These are phyloP conservation scores for Ogataea trehaloabstinens DNA, from an alignment of 805 yeast genomes.

Conservation along the genomic window DNA sequence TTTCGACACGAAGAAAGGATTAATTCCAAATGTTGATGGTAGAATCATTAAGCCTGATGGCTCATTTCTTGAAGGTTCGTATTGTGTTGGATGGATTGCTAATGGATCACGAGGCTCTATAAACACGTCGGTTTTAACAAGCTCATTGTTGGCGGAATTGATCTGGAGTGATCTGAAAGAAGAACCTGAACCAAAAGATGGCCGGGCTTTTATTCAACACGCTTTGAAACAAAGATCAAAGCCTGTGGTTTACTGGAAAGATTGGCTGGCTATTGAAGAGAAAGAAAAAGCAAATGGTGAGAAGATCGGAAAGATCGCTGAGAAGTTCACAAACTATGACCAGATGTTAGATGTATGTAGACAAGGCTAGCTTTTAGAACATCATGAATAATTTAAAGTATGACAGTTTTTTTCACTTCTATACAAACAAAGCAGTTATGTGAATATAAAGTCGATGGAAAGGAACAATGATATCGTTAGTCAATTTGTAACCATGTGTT, in stretches of 20 bases:
- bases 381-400: neutral
- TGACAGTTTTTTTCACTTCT: constrained; percentile 9
- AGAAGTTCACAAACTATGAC: constrained; percentile 48
- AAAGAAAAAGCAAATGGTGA: constrained; percentile 52
- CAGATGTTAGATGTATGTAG: constrained; percentile 44
- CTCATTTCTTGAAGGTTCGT: constrained; percentile 46
- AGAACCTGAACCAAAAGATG: constrained; percentile 19
- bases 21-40: constrained; percentile 46
- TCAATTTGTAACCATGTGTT: neutral
- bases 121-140: constrained; percentile 83
- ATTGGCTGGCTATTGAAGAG: constrained; percentile 60
- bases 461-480: neutral
- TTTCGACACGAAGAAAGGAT: constrained; percentile 44
- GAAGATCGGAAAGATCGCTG: constrained; percentile 49
- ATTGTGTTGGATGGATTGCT: constrained; percentile 89
- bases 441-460: constrained; percentile 5
- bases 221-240: constrained; percentile 18
- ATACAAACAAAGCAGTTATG: constrained; percentile 6
- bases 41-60: constrained; percentile 34
- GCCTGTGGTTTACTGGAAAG: constrained; percentile 53
- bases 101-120: constrained; percentile 88
- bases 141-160: constrained; percentile 69
- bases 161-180: constrained; percentile 49
- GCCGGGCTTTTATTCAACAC: constrained; percentile 30
- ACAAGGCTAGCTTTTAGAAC: neutral